Evolutionary conservation across 2,329 filamentous ascomycete species (phyloP).

Genomic region (Diaporthe citrichinensis): DNA sequence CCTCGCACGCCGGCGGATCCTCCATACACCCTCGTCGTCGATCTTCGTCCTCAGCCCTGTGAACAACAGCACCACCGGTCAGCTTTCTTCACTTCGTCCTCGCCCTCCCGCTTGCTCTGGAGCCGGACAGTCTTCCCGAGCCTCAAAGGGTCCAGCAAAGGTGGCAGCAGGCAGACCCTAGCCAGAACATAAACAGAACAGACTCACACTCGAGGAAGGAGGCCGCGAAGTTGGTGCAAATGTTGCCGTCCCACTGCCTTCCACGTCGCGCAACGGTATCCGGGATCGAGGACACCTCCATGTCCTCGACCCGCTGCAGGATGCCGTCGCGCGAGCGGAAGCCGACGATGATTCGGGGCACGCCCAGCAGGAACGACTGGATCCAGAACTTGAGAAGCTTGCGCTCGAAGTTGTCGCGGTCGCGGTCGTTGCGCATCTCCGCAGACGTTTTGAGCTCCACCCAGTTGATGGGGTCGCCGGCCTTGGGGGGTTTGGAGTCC

Average conservation of each 20-base stretch:
- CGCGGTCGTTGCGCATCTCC: constrained; percentile 76
- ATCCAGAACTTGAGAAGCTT: constrained; percentile 98
- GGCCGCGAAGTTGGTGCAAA: constrained; percentile 91
- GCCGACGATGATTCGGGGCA: constrained; percentile 92
- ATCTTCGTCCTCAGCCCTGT: constrained; percentile 75
- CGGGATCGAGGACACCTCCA: constrained; percentile 85
- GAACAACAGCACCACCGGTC: neutral
- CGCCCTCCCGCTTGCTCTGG: no score
- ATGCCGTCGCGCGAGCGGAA: constrained; percentile 83
- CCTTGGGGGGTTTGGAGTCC: constrained; percentile 81
- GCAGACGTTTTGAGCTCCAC: constrained; percentile 95
- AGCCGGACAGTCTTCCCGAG: no score
- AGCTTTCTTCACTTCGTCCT: neutral
- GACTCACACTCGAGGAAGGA: constrained; percentile 81
- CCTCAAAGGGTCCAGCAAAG: neutral
- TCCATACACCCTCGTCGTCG: constrained; percentile 83
- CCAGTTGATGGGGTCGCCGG: constrained; percentile 84
- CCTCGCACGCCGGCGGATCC: constrained; percentile 77
- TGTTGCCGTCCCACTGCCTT: constrained; percentile 88
- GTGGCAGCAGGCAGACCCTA: neutral
- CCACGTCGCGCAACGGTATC: constrained; percentile 78
- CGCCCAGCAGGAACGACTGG: constrained; percentile 93
- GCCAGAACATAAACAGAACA: no score
- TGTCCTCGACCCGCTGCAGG: constrained; percentile 80
- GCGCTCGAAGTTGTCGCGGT: constrained; percentile 83